These are phyloP conservation scores for Neonectria punicea DNA, from an alignment of 2,329 filamentous ascomycete species.

Conservation along the genomic window DNA sequence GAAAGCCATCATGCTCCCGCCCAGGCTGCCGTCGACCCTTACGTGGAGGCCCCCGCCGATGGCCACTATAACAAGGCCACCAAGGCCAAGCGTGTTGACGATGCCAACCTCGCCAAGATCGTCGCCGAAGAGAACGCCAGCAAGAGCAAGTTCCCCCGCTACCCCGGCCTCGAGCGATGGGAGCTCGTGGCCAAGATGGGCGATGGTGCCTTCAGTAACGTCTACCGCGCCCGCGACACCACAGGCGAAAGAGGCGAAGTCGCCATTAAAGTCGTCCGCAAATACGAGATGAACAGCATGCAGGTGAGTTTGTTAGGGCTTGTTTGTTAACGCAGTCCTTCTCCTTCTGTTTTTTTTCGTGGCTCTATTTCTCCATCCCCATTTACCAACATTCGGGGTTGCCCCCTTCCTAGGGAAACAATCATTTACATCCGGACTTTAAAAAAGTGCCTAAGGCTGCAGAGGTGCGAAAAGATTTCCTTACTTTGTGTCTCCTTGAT, in stretches of 20 bases:
- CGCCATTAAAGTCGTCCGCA: slow-evolving; percentile 98
- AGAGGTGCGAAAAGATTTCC: slow-evolving; percentile 81
- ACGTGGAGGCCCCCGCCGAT: slow-evolving; percentile 54
- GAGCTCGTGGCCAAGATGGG: slow-evolving; percentile 96
- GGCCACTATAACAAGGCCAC: slow-evolving; percentile 62
- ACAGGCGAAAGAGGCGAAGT: slow-evolving; percentile 80
- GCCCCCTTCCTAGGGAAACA: slow-evolving; percentile 76
- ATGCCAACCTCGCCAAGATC: slow-evolving; percentile 82
- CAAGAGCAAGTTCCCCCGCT: slow-evolving; percentile 82
- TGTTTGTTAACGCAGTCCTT: slow-evolving; percentile 37
- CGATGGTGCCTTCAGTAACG: slow-evolving; percentile 98
- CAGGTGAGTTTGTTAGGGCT: slow-evolving; percentile 77
- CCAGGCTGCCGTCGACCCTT: slow-evolving; percentile 24
- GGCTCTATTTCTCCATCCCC: slow-evolving; percentile 39
- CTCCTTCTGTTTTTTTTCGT: slow-evolving; percentile 33
- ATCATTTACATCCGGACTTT: slow-evolving; percentile 95
- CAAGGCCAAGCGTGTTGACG: slow-evolving; percentile 64
- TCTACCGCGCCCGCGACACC: slow-evolving; percentile 86
- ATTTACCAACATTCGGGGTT: slow-evolving; percentile 65
- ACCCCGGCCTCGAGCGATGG: slow-evolving; percentile 69
- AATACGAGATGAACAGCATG: slow-evolving; percentile 98
- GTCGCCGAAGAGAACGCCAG: slow-evolving; percentile 91
- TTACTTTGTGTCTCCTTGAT: slow-evolving; percentile 44
- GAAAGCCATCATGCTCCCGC: slow-evolving; percentile 55
- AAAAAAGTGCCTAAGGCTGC: slow-evolving; percentile 94